Evolutionary conservation across 352 stramenopile genomes (phyloP), one percentile per base, ranked within the genome.

Genomic region (Pythium oligandrum): DNA sequence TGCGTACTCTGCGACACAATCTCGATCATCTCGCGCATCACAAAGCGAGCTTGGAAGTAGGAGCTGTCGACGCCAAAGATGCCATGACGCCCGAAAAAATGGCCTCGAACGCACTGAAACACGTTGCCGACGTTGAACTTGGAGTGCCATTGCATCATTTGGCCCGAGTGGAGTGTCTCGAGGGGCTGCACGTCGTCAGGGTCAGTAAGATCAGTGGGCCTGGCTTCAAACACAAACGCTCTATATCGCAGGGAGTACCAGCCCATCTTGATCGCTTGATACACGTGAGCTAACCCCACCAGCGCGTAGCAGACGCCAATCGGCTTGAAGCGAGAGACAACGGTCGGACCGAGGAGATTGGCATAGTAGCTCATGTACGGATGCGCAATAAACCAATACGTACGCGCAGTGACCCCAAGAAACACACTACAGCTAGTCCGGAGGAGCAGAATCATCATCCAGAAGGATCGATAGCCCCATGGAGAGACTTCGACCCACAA

Each of bases 1-100:
- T 81, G 73, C 3, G 63, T 43, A 1, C 70, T 56, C 39, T 83
- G 75, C 4, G 64, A 75, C 6, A 56, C 56, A 44, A 82, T 66
- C 48, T 84, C 71, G 1, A 84, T 9, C 2, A 73, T 46, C 34
- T 84, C 76, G 1, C 66, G 68, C 2, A 60, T 3, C 0, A 68
- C 50, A 12, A 83, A 77, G 0, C 64, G 44, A 3, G 55, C 11
- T 32, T 63, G 42, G 40, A 70, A 82, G 7, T 63, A 46, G 11
- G 61, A 43, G 58, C 59, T 78, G 12, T 76, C 62, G 26, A 78
- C 55, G 7, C 66, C 68, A 7, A 78, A 72, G 9, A 67, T 40
- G 0, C 62, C 66, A 4, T 59, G 62, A 0, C 62, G 58, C 34
- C 59, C 43, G 12, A 74, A 71, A 42, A 8, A 12, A 42, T 42